A percentile compares a stretch with the other conserved stretches of the same genome.
phyloP scores from a whole-genome alignment of 768 basidiomycete genomes.

The Megacollybia marginata region DNA sequence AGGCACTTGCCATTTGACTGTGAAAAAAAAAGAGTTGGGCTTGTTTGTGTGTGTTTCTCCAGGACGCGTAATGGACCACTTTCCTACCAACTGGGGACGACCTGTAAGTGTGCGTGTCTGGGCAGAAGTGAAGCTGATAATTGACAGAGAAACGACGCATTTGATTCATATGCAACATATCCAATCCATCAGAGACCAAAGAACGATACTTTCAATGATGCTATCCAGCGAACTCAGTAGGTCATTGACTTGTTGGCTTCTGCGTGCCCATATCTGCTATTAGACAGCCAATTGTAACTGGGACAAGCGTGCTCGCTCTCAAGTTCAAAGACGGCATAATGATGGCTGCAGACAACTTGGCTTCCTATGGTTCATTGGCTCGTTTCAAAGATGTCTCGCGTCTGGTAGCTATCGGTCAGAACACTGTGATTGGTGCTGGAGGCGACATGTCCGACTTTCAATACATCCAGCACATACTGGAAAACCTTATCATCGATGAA shows the following conservation, averaged over 20 bases:
- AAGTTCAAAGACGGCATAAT: slow-evolving; percentile 96
- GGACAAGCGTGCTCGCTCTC: slow-evolving; percentile 91
- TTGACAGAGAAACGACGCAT: slow-evolving; percentile 59
- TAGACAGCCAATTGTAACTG: slow-evolving; percentile 93
- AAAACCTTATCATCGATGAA: slow-evolving; percentile 73
- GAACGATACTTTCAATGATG: slow-evolving; percentile 38
- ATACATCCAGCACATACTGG: slow-evolving; percentile 75
- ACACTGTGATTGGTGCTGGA: slow-evolving; percentile 85
- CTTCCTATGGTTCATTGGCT: slow-evolving; percentile 95
- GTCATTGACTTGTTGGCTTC: slow-evolving; percentile 10
- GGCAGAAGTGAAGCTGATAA: neutral
- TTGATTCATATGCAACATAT: slow-evolving; percentile 73
- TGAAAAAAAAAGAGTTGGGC: slow-evolving; percentile 1
- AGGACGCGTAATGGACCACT: slow-evolving; percentile 83
- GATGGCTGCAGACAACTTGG: slow-evolving; percentile 97
- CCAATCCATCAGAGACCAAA: slow-evolving; percentile 57
- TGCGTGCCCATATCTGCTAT: neutral
- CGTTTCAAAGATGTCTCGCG: slow-evolving; percentile 93
- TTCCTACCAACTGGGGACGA: slow-evolving; percentile 78
- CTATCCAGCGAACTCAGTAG: slow-evolving; percentile 76
- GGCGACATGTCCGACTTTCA: slow-evolving; percentile 99
- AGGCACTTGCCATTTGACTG: no score
- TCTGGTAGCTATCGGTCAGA: slow-evolving; percentile 74
- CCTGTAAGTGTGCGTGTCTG: slow-evolving; percentile 41
- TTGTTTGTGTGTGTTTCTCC: slow-evolving; percentile 7